Conservation (phyloP, 805 yeast species). For the Kluyveromyces wickerhamii region DNA sequence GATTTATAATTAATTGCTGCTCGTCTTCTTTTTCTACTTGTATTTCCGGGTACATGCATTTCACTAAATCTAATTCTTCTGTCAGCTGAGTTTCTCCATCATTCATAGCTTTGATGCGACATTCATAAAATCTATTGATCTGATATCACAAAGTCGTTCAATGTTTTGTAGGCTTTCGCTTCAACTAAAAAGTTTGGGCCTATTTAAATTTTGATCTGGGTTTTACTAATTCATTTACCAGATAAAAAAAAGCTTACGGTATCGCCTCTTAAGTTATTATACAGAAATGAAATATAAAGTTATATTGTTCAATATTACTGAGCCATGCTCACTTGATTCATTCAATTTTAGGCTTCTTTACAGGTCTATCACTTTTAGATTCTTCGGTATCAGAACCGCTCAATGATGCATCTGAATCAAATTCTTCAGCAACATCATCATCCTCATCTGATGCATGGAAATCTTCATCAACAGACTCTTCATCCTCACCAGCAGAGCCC, state of each 20-base stretch:
- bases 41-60: constrained; percentile 29
- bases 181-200: too few relatives aligned
- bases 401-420: constrained; percentile 50
- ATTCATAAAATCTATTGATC: neutral
- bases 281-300: too few relatives aligned
- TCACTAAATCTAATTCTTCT: constrained; percentile 19
- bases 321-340: too few relatives aligned
- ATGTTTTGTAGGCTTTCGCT: neutral
- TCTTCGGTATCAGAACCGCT: constrained; percentile 25
- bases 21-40: too few relatives aligned
- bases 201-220: too few relatives aligned
- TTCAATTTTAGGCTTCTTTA: constrained; percentile 30
- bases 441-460: constrained; percentile 45
- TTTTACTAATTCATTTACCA: too few relatives aligned
- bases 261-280: too few relatives aligned
- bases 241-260: too few relatives aligned
- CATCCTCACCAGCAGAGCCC: constrained; percentile 75
- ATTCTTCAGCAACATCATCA: constrained; percentile 79
- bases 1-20: neutral
- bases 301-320: too few relatives aligned
- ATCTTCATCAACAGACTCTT: constrained; percentile 80
- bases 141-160: constrained; percentile 3
- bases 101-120: neutral
- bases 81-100: neutral
- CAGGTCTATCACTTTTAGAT: constrained; percentile 29